Conservation (phyloP, 768 basidiomycete species). For the Podaxis rugospora region DNA sequence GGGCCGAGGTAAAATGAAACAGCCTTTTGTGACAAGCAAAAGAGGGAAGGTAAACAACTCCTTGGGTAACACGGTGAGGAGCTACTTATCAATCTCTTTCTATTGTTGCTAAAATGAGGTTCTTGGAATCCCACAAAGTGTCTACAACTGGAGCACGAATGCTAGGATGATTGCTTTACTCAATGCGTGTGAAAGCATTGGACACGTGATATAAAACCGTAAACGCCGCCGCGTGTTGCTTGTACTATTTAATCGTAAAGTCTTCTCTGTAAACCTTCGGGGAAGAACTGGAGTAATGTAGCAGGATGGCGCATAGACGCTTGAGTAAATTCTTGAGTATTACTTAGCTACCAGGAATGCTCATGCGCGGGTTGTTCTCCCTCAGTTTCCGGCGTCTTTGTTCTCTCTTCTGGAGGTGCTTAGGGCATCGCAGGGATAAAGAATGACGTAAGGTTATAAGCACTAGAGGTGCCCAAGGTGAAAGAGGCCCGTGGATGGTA, state of each 20-base stretch:
- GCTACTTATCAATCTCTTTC: not conserved
- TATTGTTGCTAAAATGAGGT: not conserved
- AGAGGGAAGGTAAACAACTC: not conserved
- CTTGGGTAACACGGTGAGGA: not conserved
- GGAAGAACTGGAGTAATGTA: not conserved
- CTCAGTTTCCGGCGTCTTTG: too few relatives aligned
- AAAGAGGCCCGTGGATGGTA: too few relatives aligned
- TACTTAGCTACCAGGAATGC: not conserved
- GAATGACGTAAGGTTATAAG: too few relatives aligned
- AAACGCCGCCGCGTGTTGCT: not conserved
- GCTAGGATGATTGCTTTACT: not conserved
- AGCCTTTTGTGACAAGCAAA: not conserved
- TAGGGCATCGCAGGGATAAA: too few relatives aligned
- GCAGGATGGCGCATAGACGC: not conserved
- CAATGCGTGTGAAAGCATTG: not conserved
- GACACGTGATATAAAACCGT: not conserved
- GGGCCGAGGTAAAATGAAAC: not conserved
- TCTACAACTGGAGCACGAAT: not conserved
- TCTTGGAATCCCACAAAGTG: not conserved
- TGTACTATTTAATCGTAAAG: not conserved
- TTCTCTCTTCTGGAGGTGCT: too few relatives aligned
- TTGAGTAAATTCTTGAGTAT: not conserved
- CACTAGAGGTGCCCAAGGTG: too few relatives aligned
- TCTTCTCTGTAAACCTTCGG: not conserved
- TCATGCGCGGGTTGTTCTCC: too few relatives aligned